Evolutionary conservation across 345 rosid species (phyloP).

Genomic region (Stellera chamaejasme): DNA sequence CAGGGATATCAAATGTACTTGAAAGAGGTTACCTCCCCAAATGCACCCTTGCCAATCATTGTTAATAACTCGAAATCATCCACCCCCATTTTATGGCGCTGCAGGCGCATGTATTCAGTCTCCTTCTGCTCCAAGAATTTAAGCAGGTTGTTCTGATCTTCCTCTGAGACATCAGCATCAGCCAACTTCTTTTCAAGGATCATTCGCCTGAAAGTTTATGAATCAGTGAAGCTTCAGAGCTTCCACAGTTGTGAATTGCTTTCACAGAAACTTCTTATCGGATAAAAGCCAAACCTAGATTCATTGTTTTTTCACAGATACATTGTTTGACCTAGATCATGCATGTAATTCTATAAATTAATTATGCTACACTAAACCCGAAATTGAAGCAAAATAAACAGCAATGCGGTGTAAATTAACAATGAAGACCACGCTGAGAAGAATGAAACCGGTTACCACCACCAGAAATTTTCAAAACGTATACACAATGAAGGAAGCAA

Average conservation of each 20-base stretch:
- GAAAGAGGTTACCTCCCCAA: constrained; percentile 55
- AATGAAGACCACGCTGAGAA: too few relatives aligned
- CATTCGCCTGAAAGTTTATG: constrained; percentile 37
- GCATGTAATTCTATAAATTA: not conserved
- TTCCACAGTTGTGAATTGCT: not conserved
- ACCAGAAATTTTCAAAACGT: too few relatives aligned
- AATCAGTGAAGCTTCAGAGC: not conserved
- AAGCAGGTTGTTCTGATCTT: constrained; percentile 85
- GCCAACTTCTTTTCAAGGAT: constrained; percentile 81
- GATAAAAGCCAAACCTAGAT: too few relatives aligned
- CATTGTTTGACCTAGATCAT: too few relatives aligned
- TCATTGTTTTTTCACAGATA: too few relatives aligned
- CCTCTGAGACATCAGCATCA: constrained; percentile 94
- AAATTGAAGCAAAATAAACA: not conserved
- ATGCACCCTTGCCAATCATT: constrained; percentile 83
- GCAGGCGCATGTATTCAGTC: constrained; percentile 96
- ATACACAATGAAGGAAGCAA: not conserved
- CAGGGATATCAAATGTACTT: constrained; percentile 1
- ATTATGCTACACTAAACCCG: not conserved
- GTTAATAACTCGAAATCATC: constrained; percentile 87
- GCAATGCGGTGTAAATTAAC: not conserved
- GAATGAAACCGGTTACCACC: too few relatives aligned
- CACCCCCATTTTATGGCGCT: constrained; percentile 88
- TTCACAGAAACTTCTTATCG: too few relatives aligned
- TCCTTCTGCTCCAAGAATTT: constrained; percentile 92